Evolutionary conservation across 768 basidiomycete species (phyloP).

Genomic region (Pulveroboletus sp.): DNA sequence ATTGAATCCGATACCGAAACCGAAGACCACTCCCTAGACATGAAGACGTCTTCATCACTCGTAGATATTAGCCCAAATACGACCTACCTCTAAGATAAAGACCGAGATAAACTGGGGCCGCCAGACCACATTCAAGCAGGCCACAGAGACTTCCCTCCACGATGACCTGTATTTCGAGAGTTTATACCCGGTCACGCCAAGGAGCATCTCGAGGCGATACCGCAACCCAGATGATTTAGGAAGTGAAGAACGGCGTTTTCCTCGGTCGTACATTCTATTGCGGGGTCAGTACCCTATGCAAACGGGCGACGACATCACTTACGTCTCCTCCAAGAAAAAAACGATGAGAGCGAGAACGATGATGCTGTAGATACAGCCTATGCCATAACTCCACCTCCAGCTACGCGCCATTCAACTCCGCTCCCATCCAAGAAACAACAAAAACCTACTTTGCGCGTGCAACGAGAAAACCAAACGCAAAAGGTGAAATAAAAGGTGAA

Average conservation of each 20-base stretch:
- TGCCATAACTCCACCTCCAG: constrained; percentile 54
- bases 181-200: constrained; percentile 46
- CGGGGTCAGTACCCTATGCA: neutral
- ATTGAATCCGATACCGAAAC: constrained; percentile 48
- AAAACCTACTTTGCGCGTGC: constrained; percentile 23
- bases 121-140: constrained; percentile 43
- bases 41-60: neutral
- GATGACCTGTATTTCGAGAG: constrained; percentile 45
- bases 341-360: constrained; percentile 46
- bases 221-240: constrained; percentile 30
- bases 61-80: neutral
- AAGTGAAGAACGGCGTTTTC: constrained; percentile 30
- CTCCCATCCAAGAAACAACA: no score
- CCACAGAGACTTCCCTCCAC: constrained; percentile 34
- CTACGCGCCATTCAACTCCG: constrained; percentile 20
- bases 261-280: constrained; percentile 48
- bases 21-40: constrained; percentile 41
- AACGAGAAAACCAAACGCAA: constrained; percentile 28
- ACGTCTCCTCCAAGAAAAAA: constrained; percentile 53
- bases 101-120: constrained; percentile 44
- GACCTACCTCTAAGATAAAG: constrained; percentile 37
- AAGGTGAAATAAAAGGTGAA: constrained; percentile 29
- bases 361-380: constrained; percentile 46
- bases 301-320: constrained; percentile 3
- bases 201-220: constrained; percentile 44